phyloP scores from a whole-genome alignment of 768 basidiomycete species.

The Infundibulicybe gibba region DNA sequence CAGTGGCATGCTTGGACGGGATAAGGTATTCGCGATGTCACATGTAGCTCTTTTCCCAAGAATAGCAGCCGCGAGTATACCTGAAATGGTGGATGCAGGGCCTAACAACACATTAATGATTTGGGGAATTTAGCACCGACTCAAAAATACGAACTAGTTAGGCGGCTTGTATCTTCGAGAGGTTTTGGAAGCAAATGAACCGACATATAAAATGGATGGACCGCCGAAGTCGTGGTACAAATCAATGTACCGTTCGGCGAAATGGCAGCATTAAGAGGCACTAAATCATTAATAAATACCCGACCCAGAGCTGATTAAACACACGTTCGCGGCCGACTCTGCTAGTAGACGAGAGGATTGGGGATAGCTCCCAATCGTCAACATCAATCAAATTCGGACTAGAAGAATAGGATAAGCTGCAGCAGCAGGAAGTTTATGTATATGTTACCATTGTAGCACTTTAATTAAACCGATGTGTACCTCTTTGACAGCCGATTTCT shows the following conservation, averaged over 20 bases:
- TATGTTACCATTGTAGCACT: constrained; percentile 52
- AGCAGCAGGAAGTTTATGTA: not conserved
- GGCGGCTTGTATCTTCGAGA: not conserved
- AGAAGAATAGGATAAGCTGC: not conserved
- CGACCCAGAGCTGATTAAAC: constrained; percentile 11
- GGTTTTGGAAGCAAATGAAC: constrained; percentile 43
- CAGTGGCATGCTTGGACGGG: constrained; percentile 34
- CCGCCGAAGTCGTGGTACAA: constrained; percentile 47
- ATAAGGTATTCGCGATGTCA: constrained; percentile 58
- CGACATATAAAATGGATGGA: constrained; percentile 31
- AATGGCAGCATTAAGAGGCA: constrained; percentile 48
- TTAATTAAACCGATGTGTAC: constrained; percentile 42
- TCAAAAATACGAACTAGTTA: not conserved
- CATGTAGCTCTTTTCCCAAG: constrained; percentile 48
- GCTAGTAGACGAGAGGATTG: constrained; percentile 39
- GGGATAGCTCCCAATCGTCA: constrained; percentile 43
- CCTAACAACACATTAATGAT: too few relatives aligned
- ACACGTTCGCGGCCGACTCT: constrained; percentile 49
- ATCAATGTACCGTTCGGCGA: constrained; percentile 62
- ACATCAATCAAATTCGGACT: constrained; percentile 55
- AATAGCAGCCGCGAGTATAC: constrained; percentile 37
- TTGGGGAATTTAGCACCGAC: too few relatives aligned
- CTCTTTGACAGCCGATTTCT: constrained; percentile 26
- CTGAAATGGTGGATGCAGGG: constrained; percentile 11
- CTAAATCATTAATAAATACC: constrained; percentile 28